Evolutionary conservation across 371 early-diverging fungal genomes (phyloP).

Genomic region (Modicella reniformis): DNA sequence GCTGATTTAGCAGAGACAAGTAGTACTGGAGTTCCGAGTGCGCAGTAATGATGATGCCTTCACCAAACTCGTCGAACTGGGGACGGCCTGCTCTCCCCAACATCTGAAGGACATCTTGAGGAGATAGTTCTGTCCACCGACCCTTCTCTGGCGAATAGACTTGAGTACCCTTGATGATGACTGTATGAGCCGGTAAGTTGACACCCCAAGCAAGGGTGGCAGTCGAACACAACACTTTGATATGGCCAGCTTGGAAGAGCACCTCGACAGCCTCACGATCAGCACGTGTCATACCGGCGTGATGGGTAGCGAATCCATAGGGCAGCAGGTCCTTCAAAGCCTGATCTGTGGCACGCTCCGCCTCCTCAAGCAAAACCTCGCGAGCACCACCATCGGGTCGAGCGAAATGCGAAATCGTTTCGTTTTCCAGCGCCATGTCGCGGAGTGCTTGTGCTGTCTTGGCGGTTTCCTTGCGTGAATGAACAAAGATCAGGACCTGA

Average conservation of each 20-base stretch:
- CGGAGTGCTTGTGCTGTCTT: slow-evolving; percentile 91
- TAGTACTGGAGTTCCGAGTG: slow-evolving; percentile 94
- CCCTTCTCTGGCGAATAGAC: slow-evolving; percentile 96
- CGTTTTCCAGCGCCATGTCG: slow-evolving; percentile 90
- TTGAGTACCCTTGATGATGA: slow-evolving; percentile 99
- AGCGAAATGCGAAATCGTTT: slow-evolving; percentile 83
- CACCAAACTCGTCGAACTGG: slow-evolving; percentile 96
- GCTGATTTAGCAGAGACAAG: slow-evolving; percentile 91
- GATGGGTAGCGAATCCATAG: slow-evolving; percentile 97
- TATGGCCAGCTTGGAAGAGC: slow-evolving; percentile 89
- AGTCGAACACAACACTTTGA: slow-evolving; percentile 97
- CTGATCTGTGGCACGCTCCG: slow-evolving; percentile 80
- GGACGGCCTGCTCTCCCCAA: slow-evolving; percentile 99
- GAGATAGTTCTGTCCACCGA: slow-evolving; percentile 91
- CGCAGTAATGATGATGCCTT: slow-evolving; percentile 96
- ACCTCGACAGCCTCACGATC: slow-evolving; percentile 96
- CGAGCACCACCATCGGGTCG: slow-evolving; percentile 81
- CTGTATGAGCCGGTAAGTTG: slow-evolving; percentile 99
- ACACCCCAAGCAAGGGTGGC: slow-evolving; percentile 99
- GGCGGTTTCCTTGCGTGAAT: slow-evolving; percentile 97
- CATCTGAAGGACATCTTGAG: slow-evolving; percentile 98
- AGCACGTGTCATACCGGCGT: slow-evolving; percentile 97
- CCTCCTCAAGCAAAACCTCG: slow-evolving; percentile 87
- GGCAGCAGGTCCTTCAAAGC: slow-evolving; percentile 90
- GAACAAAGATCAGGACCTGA: slow-evolving; percentile 97